phyloP scores from a whole-genome alignment of 2,329 filamentous ascomycete species.

The Claviceps lovelessii region DNA sequence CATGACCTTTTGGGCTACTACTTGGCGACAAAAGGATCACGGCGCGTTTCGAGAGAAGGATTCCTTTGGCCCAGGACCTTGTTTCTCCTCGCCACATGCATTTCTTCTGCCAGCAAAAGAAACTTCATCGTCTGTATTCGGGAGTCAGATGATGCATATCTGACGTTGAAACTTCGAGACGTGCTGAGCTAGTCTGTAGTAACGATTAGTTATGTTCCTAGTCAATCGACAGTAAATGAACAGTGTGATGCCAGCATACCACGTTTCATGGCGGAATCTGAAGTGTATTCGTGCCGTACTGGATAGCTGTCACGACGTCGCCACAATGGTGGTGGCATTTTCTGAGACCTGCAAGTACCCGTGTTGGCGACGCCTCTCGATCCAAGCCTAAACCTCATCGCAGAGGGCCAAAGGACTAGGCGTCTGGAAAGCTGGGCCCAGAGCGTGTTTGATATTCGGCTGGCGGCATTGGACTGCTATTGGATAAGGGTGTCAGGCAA shows the following conservation, averaged over 20 bases:
- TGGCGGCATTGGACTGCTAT: conserved; percentile 4
- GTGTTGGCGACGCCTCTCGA: conserved; percentile 8
- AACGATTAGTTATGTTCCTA: background rate
- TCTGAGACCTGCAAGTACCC: conserved; percentile 9
- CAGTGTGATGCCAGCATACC: conserved; percentile 1
- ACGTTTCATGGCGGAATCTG: conserved; percentile 2
- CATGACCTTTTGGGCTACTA: background rate
- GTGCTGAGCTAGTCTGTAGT: background rate
- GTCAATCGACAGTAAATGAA: background rate
- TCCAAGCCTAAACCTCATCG: conserved; percentile 2
- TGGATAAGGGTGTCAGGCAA: conserved; percentile 5
- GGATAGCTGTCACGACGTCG: background rate
- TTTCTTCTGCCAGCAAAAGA: background rate
- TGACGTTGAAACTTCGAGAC: background rate
- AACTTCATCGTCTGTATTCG: background rate
- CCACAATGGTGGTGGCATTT: conserved; percentile 5
- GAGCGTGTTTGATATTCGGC: conserved; percentile 4
- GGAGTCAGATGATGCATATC: background rate
- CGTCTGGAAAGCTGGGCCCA: background rate
- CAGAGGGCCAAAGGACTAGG: conserved; percentile 1
- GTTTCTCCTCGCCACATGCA: background rate
- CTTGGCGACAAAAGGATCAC: background rate
- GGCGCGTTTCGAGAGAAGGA: background rate
- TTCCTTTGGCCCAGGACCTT: background rate
- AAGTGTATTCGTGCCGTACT: background rate